phyloP scores from a whole-genome alignment of 441 rosid genomes.

The Gossypium lobatum region DNA sequence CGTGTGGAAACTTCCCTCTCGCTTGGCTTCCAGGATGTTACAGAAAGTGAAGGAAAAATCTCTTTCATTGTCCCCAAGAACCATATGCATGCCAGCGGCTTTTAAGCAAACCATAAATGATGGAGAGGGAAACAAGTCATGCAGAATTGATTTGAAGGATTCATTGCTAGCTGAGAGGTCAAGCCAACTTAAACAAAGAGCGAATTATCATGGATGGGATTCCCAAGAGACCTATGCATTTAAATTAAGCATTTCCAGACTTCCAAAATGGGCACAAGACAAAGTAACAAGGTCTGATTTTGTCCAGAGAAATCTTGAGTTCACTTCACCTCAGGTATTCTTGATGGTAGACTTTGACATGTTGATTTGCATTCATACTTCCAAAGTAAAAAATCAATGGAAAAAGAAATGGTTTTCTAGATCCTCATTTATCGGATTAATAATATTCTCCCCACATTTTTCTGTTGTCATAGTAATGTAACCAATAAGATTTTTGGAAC shows the following conservation, averaged over 20 bases:
- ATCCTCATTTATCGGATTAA: conserved; percentile 1
- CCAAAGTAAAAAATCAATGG: not conserved
- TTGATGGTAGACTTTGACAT: conserved; percentile 3
- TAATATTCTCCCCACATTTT: not conserved
- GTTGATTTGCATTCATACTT: conserved; percentile 12
- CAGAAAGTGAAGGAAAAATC: conserved; percentile 44
- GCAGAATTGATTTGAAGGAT: conserved; percentile 23
- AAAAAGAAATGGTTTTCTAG: not conserved
- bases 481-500: not conserved
- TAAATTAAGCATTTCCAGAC: conserved; percentile 71
- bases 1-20: conserved; percentile 64
- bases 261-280: conserved; percentile 85
- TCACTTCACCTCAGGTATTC: conserved; percentile 48
- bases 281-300: conserved; percentile 40
- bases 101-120: conserved; percentile 31
- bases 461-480: not conserved
- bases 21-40: conserved; percentile 49
- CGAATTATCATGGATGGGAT: conserved; percentile 26
- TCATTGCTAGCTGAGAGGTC: conserved; percentile 20
- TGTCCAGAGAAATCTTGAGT: conserved; percentile 28
- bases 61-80: conserved; percentile 36
- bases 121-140: conserved; percentile 35
- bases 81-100: conserved; percentile 27
- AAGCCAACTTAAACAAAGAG: conserved; percentile 17
- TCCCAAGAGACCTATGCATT: conserved; percentile 52